These are phyloP conservation scores for Agaricus subrufescens DNA, from an alignment of 768 basidiomycete genomes.

Conservation along the genomic window DNA sequence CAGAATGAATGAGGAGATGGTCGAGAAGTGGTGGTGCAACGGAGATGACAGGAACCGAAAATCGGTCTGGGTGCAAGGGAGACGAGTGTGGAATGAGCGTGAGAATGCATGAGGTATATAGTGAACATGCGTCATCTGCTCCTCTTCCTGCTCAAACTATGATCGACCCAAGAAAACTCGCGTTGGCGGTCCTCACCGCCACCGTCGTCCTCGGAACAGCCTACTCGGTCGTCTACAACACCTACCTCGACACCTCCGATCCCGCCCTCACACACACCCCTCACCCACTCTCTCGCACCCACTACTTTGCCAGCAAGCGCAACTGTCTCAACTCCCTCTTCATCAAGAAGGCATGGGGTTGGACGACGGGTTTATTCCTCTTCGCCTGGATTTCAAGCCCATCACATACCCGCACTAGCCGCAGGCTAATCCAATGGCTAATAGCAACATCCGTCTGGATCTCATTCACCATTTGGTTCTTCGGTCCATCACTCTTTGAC, in stretches of 20 bases:
- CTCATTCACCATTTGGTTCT: slow-evolving; percentile 81
- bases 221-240: slow-evolving; percentile 58
- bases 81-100: not conserved
- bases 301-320: slow-evolving; percentile 78
- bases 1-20: slow-evolving; percentile 36
- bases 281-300: slow-evolving; percentile 55
- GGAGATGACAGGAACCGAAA: slow-evolving; percentile 66
- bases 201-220: slow-evolving; percentile 56
- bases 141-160: not conserved
- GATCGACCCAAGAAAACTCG: slow-evolving; percentile 21
- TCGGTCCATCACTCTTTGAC: slow-evolving; percentile 74
- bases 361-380: slow-evolving; percentile 73
- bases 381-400: slow-evolving; percentile 56
- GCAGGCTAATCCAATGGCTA: slow-evolving; percentile 49
- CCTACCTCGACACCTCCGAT: slow-evolving; percentile 84
- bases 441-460: slow-evolving; percentile 66
- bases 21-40: slow-evolving; percentile 92
- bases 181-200: slow-evolving; percentile 37
- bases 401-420: slow-evolving; percentile 29
- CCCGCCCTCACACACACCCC: slow-evolving; percentile 64
- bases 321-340: slow-evolving; percentile 82
- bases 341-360: slow-evolving; percentile 89
- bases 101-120: not conserved
- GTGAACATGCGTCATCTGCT: too few species aligned
- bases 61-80: slow-evolving; percentile 76